phyloP scores from a whole-genome alignment of 2,329 filamentous ascomycete genomes.

The Cytospora paraplurivora region DNA sequence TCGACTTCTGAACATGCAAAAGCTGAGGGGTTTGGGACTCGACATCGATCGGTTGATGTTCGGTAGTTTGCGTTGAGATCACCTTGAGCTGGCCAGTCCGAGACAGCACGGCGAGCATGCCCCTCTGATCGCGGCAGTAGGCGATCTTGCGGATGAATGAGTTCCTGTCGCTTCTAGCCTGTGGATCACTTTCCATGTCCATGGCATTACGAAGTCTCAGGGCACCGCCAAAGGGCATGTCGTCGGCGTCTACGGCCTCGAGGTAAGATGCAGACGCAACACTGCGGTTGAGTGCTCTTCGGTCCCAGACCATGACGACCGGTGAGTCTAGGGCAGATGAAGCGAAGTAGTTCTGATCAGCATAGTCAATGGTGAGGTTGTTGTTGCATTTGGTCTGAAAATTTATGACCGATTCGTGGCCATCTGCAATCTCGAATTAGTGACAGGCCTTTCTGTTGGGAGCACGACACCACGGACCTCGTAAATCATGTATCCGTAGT shows the following conservation, averaged over 20 bases:
- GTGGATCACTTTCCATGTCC: constrained; percentile 52
- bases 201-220: constrained; percentile 61
- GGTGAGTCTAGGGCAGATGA: constrained; percentile 77
- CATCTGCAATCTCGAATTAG: constrained; percentile 17
- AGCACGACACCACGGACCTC: constrained; percentile 55
- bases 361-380: constrained; percentile 75
- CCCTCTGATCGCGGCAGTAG: constrained; percentile 64
- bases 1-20: constrained; percentile 59
- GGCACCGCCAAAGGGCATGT: constrained; percentile 64
- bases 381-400: constrained; percentile 70
- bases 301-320: constrained; percentile 77
- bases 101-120: constrained; percentile 63
- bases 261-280: constrained; percentile 57
- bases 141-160: constrained; percentile 64
- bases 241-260: constrained; percentile 61
- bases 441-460: background rate
- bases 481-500: constrained; percentile 75
- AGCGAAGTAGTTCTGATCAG: constrained; percentile 81
- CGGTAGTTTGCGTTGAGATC: constrained; percentile 56
- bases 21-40: constrained; percentile 56
- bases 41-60: constrained; percentile 47
- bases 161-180: constrained; percentile 53
- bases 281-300: constrained; percentile 59
- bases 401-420: constrained; percentile 50
- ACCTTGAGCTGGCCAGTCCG: constrained; percentile 65